Conservation (phyloP, 352 stramenopile species). For the Globisporangium recalcitrans region DNA sequence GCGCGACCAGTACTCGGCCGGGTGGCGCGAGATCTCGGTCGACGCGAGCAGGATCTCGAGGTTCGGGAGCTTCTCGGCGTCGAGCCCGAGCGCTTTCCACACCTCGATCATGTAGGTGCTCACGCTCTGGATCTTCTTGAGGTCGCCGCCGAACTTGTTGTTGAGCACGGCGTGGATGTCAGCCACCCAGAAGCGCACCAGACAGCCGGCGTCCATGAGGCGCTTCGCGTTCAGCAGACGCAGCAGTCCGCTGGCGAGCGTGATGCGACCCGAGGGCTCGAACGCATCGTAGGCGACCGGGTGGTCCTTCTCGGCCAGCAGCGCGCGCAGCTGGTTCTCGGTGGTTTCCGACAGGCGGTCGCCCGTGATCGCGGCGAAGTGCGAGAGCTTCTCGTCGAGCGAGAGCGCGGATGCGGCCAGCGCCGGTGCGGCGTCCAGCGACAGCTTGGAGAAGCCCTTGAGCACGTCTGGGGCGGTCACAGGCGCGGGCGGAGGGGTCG, state of each 20-base stretch:
- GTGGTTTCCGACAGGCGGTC: conserved; percentile 30
- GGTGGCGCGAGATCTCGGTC: conserved; percentile 88
- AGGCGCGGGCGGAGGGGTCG: conserved; percentile 38
- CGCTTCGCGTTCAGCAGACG: conserved; percentile 93
- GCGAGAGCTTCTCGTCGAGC: conserved; percentile 58
- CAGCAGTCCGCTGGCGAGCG: conserved; percentile 94
- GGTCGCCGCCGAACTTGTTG: conserved; percentile 98
- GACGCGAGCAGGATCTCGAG: conserved; percentile 98
- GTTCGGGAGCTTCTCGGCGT: conserved; percentile 85
- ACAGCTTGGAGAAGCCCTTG: conserved; percentile 52
- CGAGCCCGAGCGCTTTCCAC: conserved; percentile 98
- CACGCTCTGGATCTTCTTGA: conserved; percentile 95
- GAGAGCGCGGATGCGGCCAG: conserved; percentile 33
- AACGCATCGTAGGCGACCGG: conserved; percentile 97
- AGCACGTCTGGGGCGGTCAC: conserved; percentile 23
- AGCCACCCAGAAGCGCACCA: conserved; percentile 98
- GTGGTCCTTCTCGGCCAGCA: conserved; percentile 78
- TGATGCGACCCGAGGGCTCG: conserved; percentile 97
- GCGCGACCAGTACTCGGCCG: conserved; percentile 90
- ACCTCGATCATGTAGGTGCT: conserved; percentile 97
- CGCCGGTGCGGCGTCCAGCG: conserved; percentile 22
- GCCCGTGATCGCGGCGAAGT: conserved; percentile 51
- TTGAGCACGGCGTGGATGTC: conserved; percentile 99
- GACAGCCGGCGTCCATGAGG: conserved; percentile 88
- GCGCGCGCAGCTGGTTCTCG: conserved; percentile 67